Evolutionary conservation across 176 grass and related monocot species (phyloP).

Genomic region (Eleusine indica): DNA sequence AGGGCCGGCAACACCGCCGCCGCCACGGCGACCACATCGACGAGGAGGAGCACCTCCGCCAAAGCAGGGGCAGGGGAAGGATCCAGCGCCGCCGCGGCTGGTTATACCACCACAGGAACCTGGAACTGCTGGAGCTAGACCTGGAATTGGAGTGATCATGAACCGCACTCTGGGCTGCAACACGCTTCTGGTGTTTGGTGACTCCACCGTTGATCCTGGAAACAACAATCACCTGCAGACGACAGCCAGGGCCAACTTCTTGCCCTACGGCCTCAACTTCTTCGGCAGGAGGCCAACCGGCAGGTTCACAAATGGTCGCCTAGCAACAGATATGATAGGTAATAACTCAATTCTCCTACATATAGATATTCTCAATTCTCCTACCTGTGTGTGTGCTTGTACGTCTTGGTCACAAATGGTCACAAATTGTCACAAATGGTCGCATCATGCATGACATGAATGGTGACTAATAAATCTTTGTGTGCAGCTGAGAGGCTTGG

Average conservation of each 20-base stretch:
- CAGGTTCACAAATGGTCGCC: constrained; percentile 57
- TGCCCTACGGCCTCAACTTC: constrained; percentile 64
- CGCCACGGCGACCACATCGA: background rate
- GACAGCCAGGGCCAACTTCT: constrained; percentile 60
- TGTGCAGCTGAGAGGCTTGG: constrained; percentile 54
- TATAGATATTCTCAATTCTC: no score
- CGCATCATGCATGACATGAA: no score
- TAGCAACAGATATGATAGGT: constrained; percentile 64
- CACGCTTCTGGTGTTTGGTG: constrained; percentile 59
- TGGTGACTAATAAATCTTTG: no score
- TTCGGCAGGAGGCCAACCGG: constrained; percentile 54
- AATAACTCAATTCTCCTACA: no score
- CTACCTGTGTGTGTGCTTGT: no score
- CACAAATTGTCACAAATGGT: no score
- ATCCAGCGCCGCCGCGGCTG: constrained; percentile 37
- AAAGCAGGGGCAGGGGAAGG: constrained; percentile 1
- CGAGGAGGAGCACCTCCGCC: background rate
- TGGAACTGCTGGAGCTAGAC: background rate
- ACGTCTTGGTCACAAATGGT: no score
- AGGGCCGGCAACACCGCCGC: background rate
- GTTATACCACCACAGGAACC: constrained; percentile 33
- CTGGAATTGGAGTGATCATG: background rate
- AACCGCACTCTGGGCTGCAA: constrained; percentile 28
- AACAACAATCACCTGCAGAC: constrained; percentile 76
- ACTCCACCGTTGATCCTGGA: constrained; percentile 75